Percentiles rank a stretch among this genome's conserved stretches.
Conservation (phyloP, 306 rosid genomes). For the Ochetophila trinervis region DNA sequence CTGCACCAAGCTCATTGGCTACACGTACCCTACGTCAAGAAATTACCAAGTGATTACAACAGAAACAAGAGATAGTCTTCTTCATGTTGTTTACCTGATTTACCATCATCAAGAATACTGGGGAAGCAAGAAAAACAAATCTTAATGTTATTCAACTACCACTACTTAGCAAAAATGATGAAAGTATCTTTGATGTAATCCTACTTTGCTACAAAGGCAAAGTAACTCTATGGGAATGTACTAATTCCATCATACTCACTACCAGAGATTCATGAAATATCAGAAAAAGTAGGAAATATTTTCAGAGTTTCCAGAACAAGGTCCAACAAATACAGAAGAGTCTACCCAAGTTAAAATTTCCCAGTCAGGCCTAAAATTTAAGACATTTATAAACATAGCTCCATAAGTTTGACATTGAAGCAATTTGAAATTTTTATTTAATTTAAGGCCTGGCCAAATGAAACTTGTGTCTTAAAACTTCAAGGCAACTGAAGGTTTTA, state of each 20-base stretch:
- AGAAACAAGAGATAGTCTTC: not conserved
- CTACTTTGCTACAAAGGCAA: no score
- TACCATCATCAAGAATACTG: not conserved
- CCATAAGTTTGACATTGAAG: not conserved
- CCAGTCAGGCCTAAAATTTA: not conserved
- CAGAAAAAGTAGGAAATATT: no score
- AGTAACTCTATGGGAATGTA: no score
- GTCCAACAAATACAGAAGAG: not conserved
- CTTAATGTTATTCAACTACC: not conserved
- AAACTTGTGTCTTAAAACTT: not conserved
- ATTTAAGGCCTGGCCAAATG: not conserved
- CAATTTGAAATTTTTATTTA: not conserved
- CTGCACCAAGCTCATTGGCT: slow-evolving; percentile 71
- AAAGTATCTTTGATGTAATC: not conserved
- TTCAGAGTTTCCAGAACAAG: not conserved
- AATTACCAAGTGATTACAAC: not conserved
- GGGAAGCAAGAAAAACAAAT: not conserved
- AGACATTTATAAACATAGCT: not conserved
- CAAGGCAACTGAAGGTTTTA: not conserved
- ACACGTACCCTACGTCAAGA: slow-evolving; percentile 53
- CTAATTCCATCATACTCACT: no score
- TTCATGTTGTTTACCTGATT: not conserved
- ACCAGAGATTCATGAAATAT: no score
- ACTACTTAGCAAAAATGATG: not conserved
- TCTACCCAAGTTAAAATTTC: not conserved